Conservation (phyloP, 148 eudicot genomes). For the Selenicereus undatus region DNA sequence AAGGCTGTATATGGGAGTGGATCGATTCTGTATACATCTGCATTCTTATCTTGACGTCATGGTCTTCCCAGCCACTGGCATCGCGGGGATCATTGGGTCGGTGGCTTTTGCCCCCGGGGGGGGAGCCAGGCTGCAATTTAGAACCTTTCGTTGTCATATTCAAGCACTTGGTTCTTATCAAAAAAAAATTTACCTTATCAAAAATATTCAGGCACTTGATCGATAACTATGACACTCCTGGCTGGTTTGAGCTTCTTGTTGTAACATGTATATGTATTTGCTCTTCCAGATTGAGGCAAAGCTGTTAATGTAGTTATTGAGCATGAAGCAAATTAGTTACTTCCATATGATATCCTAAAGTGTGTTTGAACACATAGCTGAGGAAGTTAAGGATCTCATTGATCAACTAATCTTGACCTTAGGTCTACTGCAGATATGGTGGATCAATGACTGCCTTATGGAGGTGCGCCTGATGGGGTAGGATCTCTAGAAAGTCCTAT, state of each 20-base stretch:
- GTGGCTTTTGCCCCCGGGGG: neutral
- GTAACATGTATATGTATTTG: neutral
- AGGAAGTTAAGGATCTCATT: neutral
- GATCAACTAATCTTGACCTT: neutral
- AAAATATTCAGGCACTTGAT: neutral
- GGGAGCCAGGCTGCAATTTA: neutral
- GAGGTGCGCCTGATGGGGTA: neutral
- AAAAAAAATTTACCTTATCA: no score
- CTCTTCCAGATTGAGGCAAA: neutral
- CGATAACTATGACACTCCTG: neutral
- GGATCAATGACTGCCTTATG: neutral
- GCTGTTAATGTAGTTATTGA: no score
- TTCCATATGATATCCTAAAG: neutral
- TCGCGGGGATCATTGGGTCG: neutral
- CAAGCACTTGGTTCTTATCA: slow-evolving; percentile 1
- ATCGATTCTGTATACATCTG: neutral
- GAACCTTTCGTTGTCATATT: neutral
- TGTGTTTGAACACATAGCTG: neutral
- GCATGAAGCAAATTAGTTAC: no score
- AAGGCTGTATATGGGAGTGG: neutral
- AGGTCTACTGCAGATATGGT: neutral
- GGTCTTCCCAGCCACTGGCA: neutral
- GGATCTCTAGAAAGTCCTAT: neutral
- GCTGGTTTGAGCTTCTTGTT: neutral
- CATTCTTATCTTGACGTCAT: neutral